Evolutionary conservation across 1,284 basidiomycete genomes (phyloP).

Genomic region (Cryptococcus maquisensis): DNA sequence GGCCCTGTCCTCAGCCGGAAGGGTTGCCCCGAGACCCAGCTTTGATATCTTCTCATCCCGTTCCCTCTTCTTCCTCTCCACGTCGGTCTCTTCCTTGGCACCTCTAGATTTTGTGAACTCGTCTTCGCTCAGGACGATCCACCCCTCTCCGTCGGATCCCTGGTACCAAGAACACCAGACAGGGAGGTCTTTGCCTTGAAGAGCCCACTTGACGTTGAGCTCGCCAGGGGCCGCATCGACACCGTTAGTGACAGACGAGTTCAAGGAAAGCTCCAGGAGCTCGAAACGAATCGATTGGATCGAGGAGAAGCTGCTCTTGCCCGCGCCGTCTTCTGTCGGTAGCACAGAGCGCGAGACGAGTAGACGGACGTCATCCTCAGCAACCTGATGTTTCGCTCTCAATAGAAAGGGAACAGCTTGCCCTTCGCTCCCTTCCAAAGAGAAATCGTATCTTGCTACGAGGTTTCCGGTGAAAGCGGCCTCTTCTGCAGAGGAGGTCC

Average conservation of each 20-base stretch:
- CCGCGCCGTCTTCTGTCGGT: neutral
- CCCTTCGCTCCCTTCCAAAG: neutral
- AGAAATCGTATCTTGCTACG: conserved; percentile 58
- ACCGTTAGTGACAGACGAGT: conserved; percentile 12
- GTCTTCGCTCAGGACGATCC: conserved; percentile 30
- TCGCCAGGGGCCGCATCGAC: conserved; percentile 47
- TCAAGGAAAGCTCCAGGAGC: conserved; percentile 32
- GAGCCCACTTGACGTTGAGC: conserved; percentile 57
- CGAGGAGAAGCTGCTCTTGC: conserved; percentile 15
- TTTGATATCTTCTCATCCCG: conserved; percentile 18
- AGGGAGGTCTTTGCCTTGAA: conserved; percentile 67
- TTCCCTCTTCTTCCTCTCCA: conserved; percentile 17
- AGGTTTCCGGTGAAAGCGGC: conserved; percentile 47
- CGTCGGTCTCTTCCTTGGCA: conserved; percentile 4
- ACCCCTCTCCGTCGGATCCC: conserved; percentile 23
- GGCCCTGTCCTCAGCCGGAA: conserved; percentile 3
- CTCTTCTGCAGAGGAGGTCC: conserved; percentile 41
- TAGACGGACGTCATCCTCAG: conserved; percentile 14
- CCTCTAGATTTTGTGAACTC: neutral
- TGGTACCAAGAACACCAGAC: conserved; percentile 42
- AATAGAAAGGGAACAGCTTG: conserved; percentile 54
- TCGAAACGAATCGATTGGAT: conserved; percentile 25
- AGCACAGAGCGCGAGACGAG: conserved; percentile 26
- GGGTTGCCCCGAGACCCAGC: conserved; percentile 31
- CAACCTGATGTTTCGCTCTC: conserved; percentile 19